Evolutionary conservation across 2,329 filamentous ascomycete species (phyloP), one percentile per base, ranked within the genome.

Genomic region (Colletotrichum sp.): DNA sequence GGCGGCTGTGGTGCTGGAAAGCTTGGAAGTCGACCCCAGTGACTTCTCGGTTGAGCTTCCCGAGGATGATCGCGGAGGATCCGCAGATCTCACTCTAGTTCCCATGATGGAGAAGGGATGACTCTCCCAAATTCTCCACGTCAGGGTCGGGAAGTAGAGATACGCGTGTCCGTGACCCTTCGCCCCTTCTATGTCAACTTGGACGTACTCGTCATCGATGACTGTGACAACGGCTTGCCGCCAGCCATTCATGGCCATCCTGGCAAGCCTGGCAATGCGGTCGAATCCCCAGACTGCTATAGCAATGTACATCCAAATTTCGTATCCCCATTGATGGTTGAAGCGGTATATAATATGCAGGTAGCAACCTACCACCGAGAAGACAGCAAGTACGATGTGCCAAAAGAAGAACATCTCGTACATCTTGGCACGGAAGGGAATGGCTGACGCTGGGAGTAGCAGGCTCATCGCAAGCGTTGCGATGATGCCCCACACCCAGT

Each of bases 71-170:
- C 12, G 61, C 12, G 61, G 21, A 64, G n/a, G 32, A 24, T 24
- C 61, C 12, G 4, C 13, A 26, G 32, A 21, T 16, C 14, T 68
- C 14, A 72, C 70, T 8, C 70, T 72, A 4, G 32, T 32, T 5
- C 32, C 48, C 43, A 72, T 21, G 13, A 69, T 69, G 3, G 87
- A 89, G 78, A 91, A 91, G 0, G 89, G 89, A 78, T 91, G 90
- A 61, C 89, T 91, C 79, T 91, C 89, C 89, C 89, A 91, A 0
- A 82, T 78, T 10, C 83, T 81, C 76, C 81, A 78, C 4, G 77
- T 84, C 2, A 90, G 78, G 0, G 85, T 86, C 0, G 89, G 89
- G 78, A 91, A 90, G 79, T 89, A 90, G 0, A 86, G 80, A 72
- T 89, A 90, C 0, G 82, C 85, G 66, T 88, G 85, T 4, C 83